Base-by-base conservation (phyloP, 164 flowering plant genomes). In the Stephania yunnanensis region DNA sequence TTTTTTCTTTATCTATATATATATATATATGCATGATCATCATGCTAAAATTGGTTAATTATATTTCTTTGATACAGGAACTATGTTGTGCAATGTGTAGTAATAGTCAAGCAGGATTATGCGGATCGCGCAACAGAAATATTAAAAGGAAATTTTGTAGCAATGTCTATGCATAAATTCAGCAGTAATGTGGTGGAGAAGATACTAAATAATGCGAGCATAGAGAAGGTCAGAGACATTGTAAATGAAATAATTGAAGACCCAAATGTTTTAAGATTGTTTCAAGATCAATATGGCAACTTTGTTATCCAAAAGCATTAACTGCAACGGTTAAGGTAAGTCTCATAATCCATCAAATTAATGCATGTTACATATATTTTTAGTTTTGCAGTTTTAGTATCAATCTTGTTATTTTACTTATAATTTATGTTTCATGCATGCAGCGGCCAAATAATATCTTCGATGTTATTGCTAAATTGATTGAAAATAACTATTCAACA, bases 141-240 rank as follows among this genome's bases (percentile, higher is more conserved):
- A 72, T 82, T 89, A 11, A 17, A 29, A n/a, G 87, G 89, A 7
- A 73, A 10, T 12, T 87, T 61, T 74, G 78, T 78, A 1, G 17
- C 61, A 44, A 84, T 89, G 2, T 82, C 89, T 15, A 71, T 73
- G 76, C 77, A 86, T 42, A 84, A 82, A 76, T 84, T 71, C 73
- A 85, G 83, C 22, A 86, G 90, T 73, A 75, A 89, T 75, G 87
- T 89, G 73, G 88, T 86, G 63, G 85, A 87, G 79, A 80, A 71
- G 71, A 83, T 81, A 53, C 25, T 89, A 25, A 48, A 17, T 9
- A 70, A 71, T 19, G 36, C 75, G 0, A 44, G 17, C 2, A 75
- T 74, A 10, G 73, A 78, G 11, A 75, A 80, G 6, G 9, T 63
- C 6, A 8, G 72, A 0, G 11, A 12, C 72, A 81, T 86, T 73